Base-by-base conservation (phyloP, 2,329 filamentous ascomycete genomes). In the Aspergillus fructus region DNA sequence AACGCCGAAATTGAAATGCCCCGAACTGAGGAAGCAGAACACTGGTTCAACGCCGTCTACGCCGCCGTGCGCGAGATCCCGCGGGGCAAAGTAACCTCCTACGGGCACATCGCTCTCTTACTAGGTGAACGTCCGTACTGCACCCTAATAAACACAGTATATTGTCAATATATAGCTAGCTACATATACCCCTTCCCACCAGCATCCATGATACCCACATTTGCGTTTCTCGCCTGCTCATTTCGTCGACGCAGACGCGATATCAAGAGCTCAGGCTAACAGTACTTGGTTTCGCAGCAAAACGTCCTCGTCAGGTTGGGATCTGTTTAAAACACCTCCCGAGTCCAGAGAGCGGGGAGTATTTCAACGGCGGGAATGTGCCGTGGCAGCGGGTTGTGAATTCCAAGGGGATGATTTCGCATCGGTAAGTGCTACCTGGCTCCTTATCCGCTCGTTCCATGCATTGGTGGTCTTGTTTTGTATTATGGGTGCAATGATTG, bases 331-430 rank as follows among this genome's bases (percentile, higher is more conserved):
- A 96, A 73, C 88, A 96, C 71, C 85, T 97, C 12, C 85, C 92
- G 1, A 60, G 84, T 56, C 66, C 78, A 0, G 72, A 77, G 0
- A 76, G 72, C 37, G 74, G 75, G 45, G 72, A 76, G 53, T 73
- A 77, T 56, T 96, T 89, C 76, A 88, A 96, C 72, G 80, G 83
- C 58, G 80, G 79, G 23, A 97, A 89, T 63, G 93, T 97, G 3
- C 93, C 93, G 0, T 97, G 93, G 93, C 93, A 97, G 78, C 82
- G 94, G 57, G 90, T 97, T 59, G 89, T 97, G 71, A 96, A 93
- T 73, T 79, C 90, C 13, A 93, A 90, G 74, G 93, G 93, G 21
- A 80, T 85, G 58, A 96, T 97, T 64, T 96, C 92, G 45, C 89
- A 89, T 7, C 85, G 93, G 91, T 93, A 68, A 64, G 78, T 57